These are phyloP conservation scores for Fomitiporia mediterranea DNA, from an alignment of 1,284 basidiomycete genomes.

Conservation along the genomic window DNA sequence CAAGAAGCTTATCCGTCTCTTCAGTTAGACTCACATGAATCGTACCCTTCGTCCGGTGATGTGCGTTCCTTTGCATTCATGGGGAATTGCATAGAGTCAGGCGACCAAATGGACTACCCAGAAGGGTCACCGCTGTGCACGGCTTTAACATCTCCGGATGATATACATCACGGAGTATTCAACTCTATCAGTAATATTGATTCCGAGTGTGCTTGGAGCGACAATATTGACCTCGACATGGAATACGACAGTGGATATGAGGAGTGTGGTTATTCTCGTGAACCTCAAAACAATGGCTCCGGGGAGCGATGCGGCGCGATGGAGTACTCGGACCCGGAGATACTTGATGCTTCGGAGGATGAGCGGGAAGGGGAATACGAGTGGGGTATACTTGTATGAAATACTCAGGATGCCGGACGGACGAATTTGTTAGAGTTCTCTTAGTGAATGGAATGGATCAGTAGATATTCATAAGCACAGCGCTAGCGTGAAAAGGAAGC, in stretches of 20 bases:
- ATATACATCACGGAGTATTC: not conserved
- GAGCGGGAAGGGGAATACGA: constrained; percentile 2
- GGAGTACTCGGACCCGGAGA: too few relatives aligned
- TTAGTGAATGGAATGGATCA: not conserved
- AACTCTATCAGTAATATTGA: not conserved
- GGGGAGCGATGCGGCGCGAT: not conserved
- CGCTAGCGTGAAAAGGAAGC: too few relatives aligned
- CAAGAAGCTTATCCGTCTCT: not conserved
- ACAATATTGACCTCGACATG: constrained; percentile 3
- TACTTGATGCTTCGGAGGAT: constrained; percentile 1
- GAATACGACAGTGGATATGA: not conserved
- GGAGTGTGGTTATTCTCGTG: not conserved
- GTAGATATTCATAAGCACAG: too few relatives aligned
- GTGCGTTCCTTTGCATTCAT: not conserved
- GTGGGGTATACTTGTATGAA: constrained; percentile 3
- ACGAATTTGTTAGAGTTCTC: not conserved
- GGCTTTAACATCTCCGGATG: not conserved
- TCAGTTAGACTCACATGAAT: not conserved
- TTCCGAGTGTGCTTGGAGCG: not conserved
- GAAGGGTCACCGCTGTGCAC: not conserved
- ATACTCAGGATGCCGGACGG: not conserved
- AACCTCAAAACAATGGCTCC: not conserved
- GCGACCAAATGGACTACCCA: not conserved
- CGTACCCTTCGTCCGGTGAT: not conserved
- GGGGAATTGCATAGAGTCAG: not conserved